Evolutionary conservation across 495 filamentous ascomycete genomes (phyloP), one percentile per base, ranked within the genome.

Genomic region (Penicillium goetzii): DNA sequence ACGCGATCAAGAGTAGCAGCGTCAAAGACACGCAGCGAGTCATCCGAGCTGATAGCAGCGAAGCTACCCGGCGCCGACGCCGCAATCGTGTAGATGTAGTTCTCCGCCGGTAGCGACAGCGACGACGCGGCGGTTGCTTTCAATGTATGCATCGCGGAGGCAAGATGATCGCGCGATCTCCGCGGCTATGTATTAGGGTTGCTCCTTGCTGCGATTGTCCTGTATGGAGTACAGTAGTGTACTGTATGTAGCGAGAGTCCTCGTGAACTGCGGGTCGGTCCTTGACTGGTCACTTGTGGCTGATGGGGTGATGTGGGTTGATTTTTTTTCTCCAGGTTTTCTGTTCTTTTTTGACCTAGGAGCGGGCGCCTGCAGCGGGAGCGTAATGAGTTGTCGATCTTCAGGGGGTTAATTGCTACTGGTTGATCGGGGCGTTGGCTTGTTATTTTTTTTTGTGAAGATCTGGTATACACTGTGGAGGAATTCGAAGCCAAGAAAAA

Each of bases 1-100:
- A 72, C 69, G 51, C 74, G 71, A 28, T 73, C 61, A 38, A 85
- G 73, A 52, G 70, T 66, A 21, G 75, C 57, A 25, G 74, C 74
- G 65, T 84, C 80, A 60, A 85, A 75, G 1, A 84, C 58, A 26
- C 82, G 80, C 50, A 86, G 68, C 12, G 83, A 84, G 71, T 86
- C 82, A 71, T 85, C 82, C n/a, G 83, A 86, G 3, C 82, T 81
- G 61, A 86, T 84, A 15, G 80, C 79, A 4, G 82, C 83, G 55
- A 86, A 77, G 6, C 64, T 61, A 8, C 66, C 69, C 10, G 69
- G 66, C 8, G 69, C 71, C 0, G 75, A 72, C 0, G 76, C 54
- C 7, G 78, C 67, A 53, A 85, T 74, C 7, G 76, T 74, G 66
- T 86, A 86, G 62, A 86, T 84, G 71, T 85, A 86, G 47, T 74